Base-by-base conservation (phyloP, 1,139 yeast genomes). In the Wickerhamiella infanticola region DNA sequence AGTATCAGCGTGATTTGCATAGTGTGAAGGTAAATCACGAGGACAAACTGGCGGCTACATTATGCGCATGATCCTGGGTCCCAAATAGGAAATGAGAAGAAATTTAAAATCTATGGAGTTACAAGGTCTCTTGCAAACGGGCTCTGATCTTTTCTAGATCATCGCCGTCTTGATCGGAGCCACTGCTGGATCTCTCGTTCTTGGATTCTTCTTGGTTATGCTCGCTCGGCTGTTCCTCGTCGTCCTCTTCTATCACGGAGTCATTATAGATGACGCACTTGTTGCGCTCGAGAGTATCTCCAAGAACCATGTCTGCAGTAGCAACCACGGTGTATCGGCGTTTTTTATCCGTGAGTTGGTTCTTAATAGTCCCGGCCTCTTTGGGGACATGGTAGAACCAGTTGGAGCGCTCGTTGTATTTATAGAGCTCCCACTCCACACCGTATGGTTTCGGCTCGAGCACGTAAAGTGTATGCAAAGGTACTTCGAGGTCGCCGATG, bases 401-500 rank as follows among this genome's bases (percentile, higher is more conserved):
- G 62, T 86, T 90, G 31, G 73, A 64, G 5, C 66, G 67, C 54
- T 85, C 96, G 56, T 83, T 81, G 62, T 81, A 88, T 60, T 85
- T 94, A 63, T 80, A 88, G 64, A 86, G 70, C 23, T 84, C 74
- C 81, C 94, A 88, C 50, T 84, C 90, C 3, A 93, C 94, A 4
- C 97, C 98, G 62, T 85, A 88, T 0, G 97, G 96, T 58, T 83
- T 84, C 48, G 90, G 86, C 58, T 88, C 97, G 50, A 88, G 71
- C 52, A 90, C 77, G 58, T 86, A 88, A 29, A 88, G 77, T 4
- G 95, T 82, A 59, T 88, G 96, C 49, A 88, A 68, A 3, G 97
- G 97, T 5, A 88, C 93, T 63, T 88, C 97, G 52, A 88, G 69
- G 56, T 84, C 94, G 2, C 94, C 90, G 50, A 88, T 83, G 3